Evolutionary conservation across 495 filamentous ascomycete genomes (phyloP), one percentile per base, ranked within the genome.

Genomic region (Trichoderma virens): DNA sequence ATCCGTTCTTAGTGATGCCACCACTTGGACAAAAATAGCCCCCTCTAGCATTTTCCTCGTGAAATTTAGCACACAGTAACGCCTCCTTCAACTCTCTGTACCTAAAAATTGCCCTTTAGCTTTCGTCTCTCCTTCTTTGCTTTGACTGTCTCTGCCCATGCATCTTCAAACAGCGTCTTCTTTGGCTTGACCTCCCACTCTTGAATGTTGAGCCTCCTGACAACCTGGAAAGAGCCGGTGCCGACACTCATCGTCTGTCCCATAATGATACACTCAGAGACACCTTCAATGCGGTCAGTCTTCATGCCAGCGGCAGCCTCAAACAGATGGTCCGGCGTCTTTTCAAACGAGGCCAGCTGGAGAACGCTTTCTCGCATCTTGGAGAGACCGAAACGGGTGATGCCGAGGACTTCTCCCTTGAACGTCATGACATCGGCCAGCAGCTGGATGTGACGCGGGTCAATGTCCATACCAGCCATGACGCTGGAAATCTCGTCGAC

Each of bases 381-480:
- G 60, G 91, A 87, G 45, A 98, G 81, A 61, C 94, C 94, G 75
- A 98, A 98, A 28, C 94, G 88, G 9, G 94, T 98, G 71, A 98
- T 98, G 39, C 94, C 94, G n/a, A 97, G 84, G 0, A 98, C 90
- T 67, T 98, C 93, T 59, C 94, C 94, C 76, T 96, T 97, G 82
- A 93, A 98, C 6, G 94, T 98, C 94, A 98, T 98, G 39, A 97
- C 92, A 65, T 98, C 95, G n/a, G 94, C 93, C 18, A 98, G 83
- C 8, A 98, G 85, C 73, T 97, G 90, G 93, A 98, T 97, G 82
- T 98, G 94, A 35, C 95, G 89, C 31, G 94, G 94, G 79, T 98
- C 94, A 68, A 98, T 97, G 77, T 86, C 86, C 94, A 98, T 97
- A 70, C 86, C 85, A 56, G 80, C 84, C 92, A 97, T 96, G 71